These are phyloP conservation scores for Tuber umbilicatum DNA, from an alignment of 495 filamentous ascomycete species.

Conservation along the genomic window DNA sequence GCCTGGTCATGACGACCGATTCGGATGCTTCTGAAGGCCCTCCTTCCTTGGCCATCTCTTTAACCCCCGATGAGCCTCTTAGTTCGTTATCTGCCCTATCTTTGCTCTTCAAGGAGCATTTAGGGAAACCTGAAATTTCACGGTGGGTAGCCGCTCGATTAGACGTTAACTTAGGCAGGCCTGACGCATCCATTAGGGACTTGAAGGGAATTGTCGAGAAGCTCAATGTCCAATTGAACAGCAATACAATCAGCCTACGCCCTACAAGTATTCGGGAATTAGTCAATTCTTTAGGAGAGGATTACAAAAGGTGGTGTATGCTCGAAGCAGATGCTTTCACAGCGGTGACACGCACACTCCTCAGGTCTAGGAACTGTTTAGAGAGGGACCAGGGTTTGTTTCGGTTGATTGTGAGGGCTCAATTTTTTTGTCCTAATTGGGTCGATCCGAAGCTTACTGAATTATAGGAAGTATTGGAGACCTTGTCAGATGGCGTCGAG, in stretches of 20 bases:
- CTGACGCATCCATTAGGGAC: not conserved
- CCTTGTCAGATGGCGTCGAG: constrained; percentile 12
- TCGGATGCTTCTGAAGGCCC: not conserved
- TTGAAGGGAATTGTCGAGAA: not conserved
- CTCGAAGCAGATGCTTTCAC: constrained; percentile 27
- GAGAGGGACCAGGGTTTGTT: constrained; percentile 34
- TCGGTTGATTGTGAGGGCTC: constrained; percentile 31
- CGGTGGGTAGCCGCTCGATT: not conserved
- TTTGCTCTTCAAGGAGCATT: not conserved
- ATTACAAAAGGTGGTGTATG: constrained; percentile 31
- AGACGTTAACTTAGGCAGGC: not conserved
- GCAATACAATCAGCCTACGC: not conserved
- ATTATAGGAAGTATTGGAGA: constrained; percentile 30
- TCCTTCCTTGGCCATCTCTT: not conserved
- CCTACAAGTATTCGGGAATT: not conserved
- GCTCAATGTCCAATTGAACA: not conserved
- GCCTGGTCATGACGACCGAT: not conserved
- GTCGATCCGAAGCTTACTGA: not conserved
- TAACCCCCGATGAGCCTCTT: not conserved
- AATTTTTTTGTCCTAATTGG: constrained; percentile 9
- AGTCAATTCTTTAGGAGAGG: constrained; percentile 11
- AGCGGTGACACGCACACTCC: constrained; percentile 23
- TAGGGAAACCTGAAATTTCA: not conserved
- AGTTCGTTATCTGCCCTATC: not conserved
- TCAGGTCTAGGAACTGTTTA: constrained; percentile 22